Evolutionary conservation across 352 stramenopile species (phyloP).

Genomic region (Globisporangium parvum): DNA sequence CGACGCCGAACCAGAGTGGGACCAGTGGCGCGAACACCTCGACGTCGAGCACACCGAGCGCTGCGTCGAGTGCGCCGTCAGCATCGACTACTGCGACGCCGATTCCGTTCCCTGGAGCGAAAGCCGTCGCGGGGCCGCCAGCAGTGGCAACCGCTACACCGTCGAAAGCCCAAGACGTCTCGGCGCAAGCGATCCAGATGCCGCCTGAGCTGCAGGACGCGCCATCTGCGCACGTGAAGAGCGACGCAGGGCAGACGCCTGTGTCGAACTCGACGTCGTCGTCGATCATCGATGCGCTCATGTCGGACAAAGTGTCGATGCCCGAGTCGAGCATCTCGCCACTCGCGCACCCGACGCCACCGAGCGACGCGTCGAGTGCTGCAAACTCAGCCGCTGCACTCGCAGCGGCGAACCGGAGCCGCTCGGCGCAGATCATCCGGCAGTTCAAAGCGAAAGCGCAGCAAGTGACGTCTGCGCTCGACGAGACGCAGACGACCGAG

Average conservation of each 20-base stretch:
- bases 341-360: conserved; percentile 8
- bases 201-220: conserved; percentile 57
- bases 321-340: conserved; percentile 28
- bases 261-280: conserved; percentile 17
- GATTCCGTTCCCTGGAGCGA: conserved; percentile 55
- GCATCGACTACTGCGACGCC: conserved; percentile 20
- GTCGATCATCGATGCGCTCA: conserved; percentile 35
- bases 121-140: conserved; percentile 23
- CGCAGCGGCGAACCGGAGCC: conserved; percentile 42
- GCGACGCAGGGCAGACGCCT: conserved; percentile 16
- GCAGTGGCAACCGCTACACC: conserved; percentile 2
- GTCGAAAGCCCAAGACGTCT: conserved; percentile 15
- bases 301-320: conserved; percentile 40
- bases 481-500: conserved; percentile 71
- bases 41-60: conserved; percentile 10
- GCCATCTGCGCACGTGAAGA: conserved; percentile 4
- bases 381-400: conserved; percentile 19
- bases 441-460: conserved; percentile 76
- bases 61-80: conserved; percentile 7
- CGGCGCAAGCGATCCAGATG: conserved; percentile 72
- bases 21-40: conserved; percentile 2
- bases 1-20: conserved; percentile 16
- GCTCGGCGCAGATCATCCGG: conserved; percentile 75
- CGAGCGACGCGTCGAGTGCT: conserved; percentile 2
- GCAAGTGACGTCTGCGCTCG: conserved; percentile 75